Conservation (phyloP, 139 green algal species). For the Picochlorum sp. region DNA sequence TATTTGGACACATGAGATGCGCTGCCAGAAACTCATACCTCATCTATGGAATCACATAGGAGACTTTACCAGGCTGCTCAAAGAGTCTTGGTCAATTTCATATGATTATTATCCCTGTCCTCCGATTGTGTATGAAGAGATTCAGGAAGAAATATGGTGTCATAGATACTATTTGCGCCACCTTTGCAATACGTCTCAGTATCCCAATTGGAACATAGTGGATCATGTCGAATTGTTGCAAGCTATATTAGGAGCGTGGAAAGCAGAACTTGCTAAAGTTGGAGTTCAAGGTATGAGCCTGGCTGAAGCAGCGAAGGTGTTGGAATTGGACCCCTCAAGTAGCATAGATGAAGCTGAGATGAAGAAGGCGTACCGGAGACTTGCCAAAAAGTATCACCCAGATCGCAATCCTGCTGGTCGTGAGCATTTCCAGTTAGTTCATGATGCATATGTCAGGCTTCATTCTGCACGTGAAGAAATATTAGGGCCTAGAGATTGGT, state of each 20-base stretch:
- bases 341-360: constrained; percentile 58
- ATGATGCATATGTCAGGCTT: constrained; percentile 84
- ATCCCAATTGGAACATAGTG: constrained; percentile 67
- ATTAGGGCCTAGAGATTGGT: constrained; percentile 65
- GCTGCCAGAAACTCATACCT: constrained; percentile 64
- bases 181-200: constrained; percentile 69
- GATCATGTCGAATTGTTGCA: constrained; percentile 84
- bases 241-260: constrained; percentile 79
- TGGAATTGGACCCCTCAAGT: constrained; percentile 45
- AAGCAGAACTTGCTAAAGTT: constrained; percentile 63
- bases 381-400: constrained; percentile 71
- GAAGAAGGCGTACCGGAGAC: constrained; percentile 75
- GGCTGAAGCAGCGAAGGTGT: constrained; percentile 48
- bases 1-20: constrained; percentile 87
- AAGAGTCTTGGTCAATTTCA: constrained; percentile 44
- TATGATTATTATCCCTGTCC: constrained; percentile 89
- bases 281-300: constrained; percentile 55
- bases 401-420: constrained; percentile 88
- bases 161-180: constrained; percentile 92
- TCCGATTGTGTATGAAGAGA: constrained; percentile 77
- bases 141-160: constrained; percentile 80
- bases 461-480: constrained; percentile 37
- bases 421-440: constrained; percentile 71
- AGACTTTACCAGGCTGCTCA: constrained; percentile 49
- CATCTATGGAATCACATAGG: constrained; percentile 62